phyloP scores from a whole-genome alignment of 805 yeast genomes.

The Ogataea wickerhamii region DNA sequence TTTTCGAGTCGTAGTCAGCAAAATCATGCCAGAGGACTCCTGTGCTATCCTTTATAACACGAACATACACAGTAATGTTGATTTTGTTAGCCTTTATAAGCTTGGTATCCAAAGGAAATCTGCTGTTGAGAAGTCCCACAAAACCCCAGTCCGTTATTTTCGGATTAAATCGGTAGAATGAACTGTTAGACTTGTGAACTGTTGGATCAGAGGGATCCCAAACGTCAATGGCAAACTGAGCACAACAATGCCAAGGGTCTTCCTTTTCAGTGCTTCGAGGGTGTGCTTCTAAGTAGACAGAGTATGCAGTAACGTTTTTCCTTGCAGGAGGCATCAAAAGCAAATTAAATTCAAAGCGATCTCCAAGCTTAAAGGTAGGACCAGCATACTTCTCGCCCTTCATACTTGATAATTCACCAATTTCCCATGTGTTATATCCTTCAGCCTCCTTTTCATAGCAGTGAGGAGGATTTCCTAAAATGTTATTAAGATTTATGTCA shows the following conservation, averaged over 20 bases:
- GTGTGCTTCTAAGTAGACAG: slow-evolving; percentile 79
- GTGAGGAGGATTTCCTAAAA: slow-evolving; percentile 26
- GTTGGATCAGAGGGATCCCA: slow-evolving; percentile 77
- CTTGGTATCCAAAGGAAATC: slow-evolving; percentile 34
- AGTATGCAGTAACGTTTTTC: slow-evolving; percentile 54
- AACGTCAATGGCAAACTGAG: slow-evolving; percentile 79
- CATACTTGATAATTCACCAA: slow-evolving; percentile 30
- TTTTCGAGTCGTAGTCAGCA: slow-evolving; percentile 77
- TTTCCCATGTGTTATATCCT: slow-evolving; percentile 39
- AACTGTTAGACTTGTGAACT: slow-evolving; percentile 55
- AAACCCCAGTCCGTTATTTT: slow-evolving; percentile 96
- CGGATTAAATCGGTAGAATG: slow-evolving; percentile 74
- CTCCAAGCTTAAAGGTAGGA: slow-evolving; percentile 54
- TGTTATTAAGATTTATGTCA: slow-evolving; percentile 16
- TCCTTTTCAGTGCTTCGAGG: slow-evolving; percentile 33
- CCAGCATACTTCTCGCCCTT: slow-evolving; percentile 36
- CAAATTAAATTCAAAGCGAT: slow-evolving; percentile 57
- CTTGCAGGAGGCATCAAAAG: slow-evolving; percentile 73
- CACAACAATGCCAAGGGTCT: slow-evolving; percentile 78
- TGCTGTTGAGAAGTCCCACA: slow-evolving; percentile 63
- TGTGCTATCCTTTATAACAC: slow-evolving; percentile 81
- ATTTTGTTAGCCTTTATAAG: slow-evolving; percentile 48
- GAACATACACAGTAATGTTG: slow-evolving; percentile 72
- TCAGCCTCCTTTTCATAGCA: slow-evolving; percentile 32
- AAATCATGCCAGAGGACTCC: slow-evolving; percentile 94